A percentile compares a stretch with the other conserved stretches of the same genome.
Conservation (phyloP, 148 eudicot genomes). For the Amaranthus hypochondriacus region DNA sequence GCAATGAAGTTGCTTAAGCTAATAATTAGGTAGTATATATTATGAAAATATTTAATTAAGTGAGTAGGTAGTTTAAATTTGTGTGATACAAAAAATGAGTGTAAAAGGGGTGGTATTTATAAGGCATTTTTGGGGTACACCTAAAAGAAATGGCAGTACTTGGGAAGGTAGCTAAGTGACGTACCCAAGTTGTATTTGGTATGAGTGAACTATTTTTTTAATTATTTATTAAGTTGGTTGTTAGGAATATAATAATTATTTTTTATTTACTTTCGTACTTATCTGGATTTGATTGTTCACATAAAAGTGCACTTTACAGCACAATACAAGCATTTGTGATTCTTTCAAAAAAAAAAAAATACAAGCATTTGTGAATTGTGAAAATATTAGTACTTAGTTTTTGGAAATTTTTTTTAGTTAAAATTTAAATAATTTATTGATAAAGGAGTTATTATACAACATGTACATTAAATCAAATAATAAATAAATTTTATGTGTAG, state of each 20-base stretch:
- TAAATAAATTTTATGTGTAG: too few relatives aligned
- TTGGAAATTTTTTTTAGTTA: too few relatives aligned
- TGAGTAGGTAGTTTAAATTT: neutral
- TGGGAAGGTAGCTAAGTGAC: slow-evolving; percentile 6
- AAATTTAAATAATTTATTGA: too few relatives aligned
- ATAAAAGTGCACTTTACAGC: slow-evolving; percentile 8
- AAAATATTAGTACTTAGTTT: too few relatives aligned
- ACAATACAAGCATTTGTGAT: slow-evolving; percentile 1
- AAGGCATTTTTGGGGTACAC: slow-evolving; percentile 6
- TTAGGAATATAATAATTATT: neutral
- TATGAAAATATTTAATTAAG: neutral
- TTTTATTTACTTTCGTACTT: neutral
- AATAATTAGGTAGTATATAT: neutral
- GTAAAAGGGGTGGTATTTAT: slow-evolving; percentile 15
- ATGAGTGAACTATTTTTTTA: neutral
- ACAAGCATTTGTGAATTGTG: neutral
- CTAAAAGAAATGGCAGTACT: neutral
- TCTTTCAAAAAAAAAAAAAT: too few relatives aligned
- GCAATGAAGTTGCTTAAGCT: too few relatives aligned
- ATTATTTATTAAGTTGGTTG: neutral
- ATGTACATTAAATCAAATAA: too few relatives aligned
- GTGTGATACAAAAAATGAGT: slow-evolving; percentile 15
- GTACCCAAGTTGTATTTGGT: neutral
- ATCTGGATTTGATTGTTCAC: slow-evolving; percentile 13
- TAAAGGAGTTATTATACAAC: too few relatives aligned